Percentiles rank a stretch among this genome's conserved stretches.
Evolutionary conservation across 371 early-diverging fungal species (phyloP).

Genomic region (Capillidium heterosporum): DNA sequence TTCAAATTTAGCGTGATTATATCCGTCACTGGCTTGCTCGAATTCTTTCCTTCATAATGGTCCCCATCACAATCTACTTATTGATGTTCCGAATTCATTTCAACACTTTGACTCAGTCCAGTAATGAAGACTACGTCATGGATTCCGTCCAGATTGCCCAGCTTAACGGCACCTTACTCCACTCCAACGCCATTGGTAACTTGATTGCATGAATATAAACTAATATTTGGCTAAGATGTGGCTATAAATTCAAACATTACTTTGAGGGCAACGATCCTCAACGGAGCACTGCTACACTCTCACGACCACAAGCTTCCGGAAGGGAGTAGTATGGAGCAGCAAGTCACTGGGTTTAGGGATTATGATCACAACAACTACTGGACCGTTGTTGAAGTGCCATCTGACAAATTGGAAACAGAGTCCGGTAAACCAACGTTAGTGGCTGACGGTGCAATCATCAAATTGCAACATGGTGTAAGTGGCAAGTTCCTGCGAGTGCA

Average conservation of each 20-base stretch:
- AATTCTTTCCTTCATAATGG: slow-evolving; percentile 54
- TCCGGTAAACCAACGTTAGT: neutral
- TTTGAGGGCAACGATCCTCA: slow-evolving; percentile 66
- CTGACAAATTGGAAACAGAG: neutral
- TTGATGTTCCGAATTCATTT: slow-evolving; percentile 85
- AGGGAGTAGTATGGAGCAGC: slow-evolving; percentile 66
- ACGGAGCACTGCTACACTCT: slow-evolving; percentile 93
- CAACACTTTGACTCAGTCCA: slow-evolving; percentile 61
- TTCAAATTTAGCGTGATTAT: slow-evolving; percentile 28
- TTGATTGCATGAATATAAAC: neutral
- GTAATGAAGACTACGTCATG: slow-evolving; percentile 96
- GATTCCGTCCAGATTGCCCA: slow-evolving; percentile 91
- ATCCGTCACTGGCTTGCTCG: slow-evolving; percentile 60
- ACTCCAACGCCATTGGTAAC: slow-evolving; percentile 61
- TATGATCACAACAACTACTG: slow-evolving; percentile 96
- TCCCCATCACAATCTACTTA: slow-evolving; percentile 80
- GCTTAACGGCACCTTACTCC: slow-evolving; percentile 65
- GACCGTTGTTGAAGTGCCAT: slow-evolving; percentile 22
- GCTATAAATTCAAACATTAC: slow-evolving; percentile 82
- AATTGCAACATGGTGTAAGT: slow-evolving; percentile 54
- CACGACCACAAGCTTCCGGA: slow-evolving; percentile 81
- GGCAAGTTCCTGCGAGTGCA: slow-evolving; percentile 56
- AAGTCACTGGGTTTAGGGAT: slow-evolving; percentile 93
- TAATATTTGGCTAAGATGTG: slow-evolving; percentile 36
- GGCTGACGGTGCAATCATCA: slow-evolving; percentile 21